Evolutionary conservation across 140 eudicot genomes (phyloP).

Genomic region (Oenanthe javanica): DNA sequence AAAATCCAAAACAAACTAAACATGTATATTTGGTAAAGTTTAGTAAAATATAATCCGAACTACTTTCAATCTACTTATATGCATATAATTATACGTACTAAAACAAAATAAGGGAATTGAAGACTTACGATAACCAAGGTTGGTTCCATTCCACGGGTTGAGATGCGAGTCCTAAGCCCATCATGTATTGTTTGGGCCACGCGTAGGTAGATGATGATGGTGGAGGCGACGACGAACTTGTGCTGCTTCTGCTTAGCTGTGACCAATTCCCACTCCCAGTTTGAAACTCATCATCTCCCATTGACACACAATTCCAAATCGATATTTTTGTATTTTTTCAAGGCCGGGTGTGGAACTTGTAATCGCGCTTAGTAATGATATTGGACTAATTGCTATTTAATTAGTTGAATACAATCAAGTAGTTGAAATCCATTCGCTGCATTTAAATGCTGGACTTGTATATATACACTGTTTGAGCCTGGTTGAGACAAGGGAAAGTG

Average conservation of each 20-base stretch:
- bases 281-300: conserved; percentile 46
- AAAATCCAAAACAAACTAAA: neutral
- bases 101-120: conserved; percentile 11
- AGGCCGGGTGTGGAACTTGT: neutral
- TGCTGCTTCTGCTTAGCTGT: conserved; percentile 40
- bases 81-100: too few species aligned
- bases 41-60: too few species aligned
- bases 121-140: conserved; percentile 29
- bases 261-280: conserved; percentile 56
- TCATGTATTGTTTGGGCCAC: conserved; percentile 34
- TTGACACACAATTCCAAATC: conserved; percentile 5
- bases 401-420: neutral
- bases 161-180: conserved; percentile 74
- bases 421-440: conserved; percentile 1
- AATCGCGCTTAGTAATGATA: neutral
- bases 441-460: neutral
- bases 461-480: neutral
- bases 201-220: conserved; percentile 18
- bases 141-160: conserved; percentile 74
- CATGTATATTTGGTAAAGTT: too few species aligned
- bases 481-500: neutral
- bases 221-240: conserved; percentile 18
- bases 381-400: neutral
- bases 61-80: too few species aligned
- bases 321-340: too few species aligned